A percentile compares a stretch with the other conserved stretches of the same genome.
Conservation (phyloP, 495 filamentous ascomycete species). For the Penicillium cinerascens region DNA sequence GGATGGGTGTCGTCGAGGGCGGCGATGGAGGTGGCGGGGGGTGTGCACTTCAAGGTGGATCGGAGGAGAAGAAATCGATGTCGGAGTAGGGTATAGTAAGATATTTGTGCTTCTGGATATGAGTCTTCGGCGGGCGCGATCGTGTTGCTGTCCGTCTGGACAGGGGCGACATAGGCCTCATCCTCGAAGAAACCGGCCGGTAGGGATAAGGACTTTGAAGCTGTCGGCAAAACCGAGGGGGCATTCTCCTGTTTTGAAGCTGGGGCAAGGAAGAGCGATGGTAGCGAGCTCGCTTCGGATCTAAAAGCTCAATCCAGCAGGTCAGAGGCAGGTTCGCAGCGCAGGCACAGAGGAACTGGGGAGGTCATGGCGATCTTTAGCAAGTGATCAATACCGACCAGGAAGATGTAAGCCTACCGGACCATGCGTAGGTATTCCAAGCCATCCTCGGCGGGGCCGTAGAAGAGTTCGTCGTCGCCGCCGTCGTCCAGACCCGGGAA, state of each 20-base stretch:
- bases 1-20: conserved; percentile 56
- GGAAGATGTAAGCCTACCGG: conserved; percentile 54
- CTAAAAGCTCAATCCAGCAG: conserved; percentile 40
- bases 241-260: not conserved
- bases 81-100: conserved; percentile 62
- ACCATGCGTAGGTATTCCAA: conserved; percentile 76
- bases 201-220: not conserved
- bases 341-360: conserved; percentile 18
- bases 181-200: conserved; percentile 20
- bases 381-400: conserved; percentile 9
- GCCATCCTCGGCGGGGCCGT: conserved; percentile 57
- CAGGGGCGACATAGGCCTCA: conserved; percentile 25
- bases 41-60: conserved; percentile 49
- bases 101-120: conserved; percentile 50
- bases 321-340: not conserved
- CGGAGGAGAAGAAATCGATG: conserved; percentile 59
- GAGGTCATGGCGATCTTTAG: no score
- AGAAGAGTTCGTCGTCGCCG: conserved; percentile 47
- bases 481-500: conserved; percentile 71
- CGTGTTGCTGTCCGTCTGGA: not conserved
- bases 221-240: no score
- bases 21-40: conserved; percentile 46
- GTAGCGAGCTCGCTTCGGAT: conserved; percentile 68
- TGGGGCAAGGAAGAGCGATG: conserved; percentile 58
- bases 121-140: conserved; percentile 3